A percentile compares a stretch with the other conserved stretches of the same genome.
Evolutionary conservation across 208 protist genomes (phyloP).

Genomic region (Leptomonas pyrrhocoris): DNA sequence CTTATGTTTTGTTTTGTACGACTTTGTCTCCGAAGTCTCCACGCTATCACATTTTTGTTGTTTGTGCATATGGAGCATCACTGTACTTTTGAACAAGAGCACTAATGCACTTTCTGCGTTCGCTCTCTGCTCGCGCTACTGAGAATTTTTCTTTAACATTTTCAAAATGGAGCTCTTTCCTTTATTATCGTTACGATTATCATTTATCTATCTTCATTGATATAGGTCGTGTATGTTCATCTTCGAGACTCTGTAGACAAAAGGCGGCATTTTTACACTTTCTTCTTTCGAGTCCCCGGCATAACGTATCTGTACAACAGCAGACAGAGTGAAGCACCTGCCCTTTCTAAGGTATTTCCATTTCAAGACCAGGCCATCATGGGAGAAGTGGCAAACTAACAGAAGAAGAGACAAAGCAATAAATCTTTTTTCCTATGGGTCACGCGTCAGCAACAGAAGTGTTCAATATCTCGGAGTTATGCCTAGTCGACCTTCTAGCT

Average conservation of each 20-base stretch:
- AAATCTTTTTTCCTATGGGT: too few species aligned
- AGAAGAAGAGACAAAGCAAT: background rate
- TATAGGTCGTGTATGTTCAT: background rate
- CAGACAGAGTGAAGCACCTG: too few species aligned
- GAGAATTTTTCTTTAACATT: slow-evolving; percentile 3
- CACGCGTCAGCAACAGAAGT: too few species aligned
- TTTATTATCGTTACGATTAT: background rate
- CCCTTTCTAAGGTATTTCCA: too few species aligned
- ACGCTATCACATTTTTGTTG: too few species aligned
- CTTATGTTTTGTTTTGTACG: too few species aligned
- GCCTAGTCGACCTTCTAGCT: too few species aligned
- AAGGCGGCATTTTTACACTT: background rate
- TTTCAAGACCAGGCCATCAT: background rate
- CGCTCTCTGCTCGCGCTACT: background rate
- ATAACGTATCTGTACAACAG: too few species aligned
- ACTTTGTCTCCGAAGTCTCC: too few species aligned
- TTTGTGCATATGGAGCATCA: background rate
- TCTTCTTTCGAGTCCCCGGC: background rate
- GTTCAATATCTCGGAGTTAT: too few species aligned
- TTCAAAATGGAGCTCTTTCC: too few species aligned
- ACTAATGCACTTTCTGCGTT: background rate
- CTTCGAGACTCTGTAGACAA: background rate
- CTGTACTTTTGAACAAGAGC: background rate
- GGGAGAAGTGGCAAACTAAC: background rate
- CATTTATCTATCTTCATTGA: slow-evolving; percentile 2